These are phyloP conservation scores for Chaetomium sp. DNA, from an alignment of 2,329 filamentous ascomycete species.

Conservation along the genomic window DNA sequence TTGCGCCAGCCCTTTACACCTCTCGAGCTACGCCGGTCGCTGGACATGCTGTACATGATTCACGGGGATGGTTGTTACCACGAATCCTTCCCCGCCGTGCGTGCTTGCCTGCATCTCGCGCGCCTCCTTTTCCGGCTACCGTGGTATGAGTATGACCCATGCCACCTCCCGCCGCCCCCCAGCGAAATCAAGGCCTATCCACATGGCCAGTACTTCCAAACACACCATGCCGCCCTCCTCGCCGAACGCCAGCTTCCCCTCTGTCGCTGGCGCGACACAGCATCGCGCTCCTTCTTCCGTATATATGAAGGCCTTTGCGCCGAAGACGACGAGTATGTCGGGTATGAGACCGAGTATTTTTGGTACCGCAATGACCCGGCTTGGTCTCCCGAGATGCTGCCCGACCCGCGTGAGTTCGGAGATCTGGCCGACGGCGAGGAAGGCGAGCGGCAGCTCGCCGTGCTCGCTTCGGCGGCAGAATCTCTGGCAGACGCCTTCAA, in stretches of 20 bases:
- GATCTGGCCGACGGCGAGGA: conserved; percentile 6
- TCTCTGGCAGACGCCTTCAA: conserved; percentile 5
- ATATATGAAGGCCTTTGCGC: conserved; percentile 6
- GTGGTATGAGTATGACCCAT: conserved; percentile 4
- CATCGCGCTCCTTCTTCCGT: conserved; percentile 11
- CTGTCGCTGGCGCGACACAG: conserved; percentile 14
- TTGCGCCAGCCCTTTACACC: conserved; percentile 13
- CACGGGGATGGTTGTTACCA: neutral
- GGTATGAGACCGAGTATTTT: conserved; percentile 17
- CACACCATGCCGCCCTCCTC: conserved; percentile 4
- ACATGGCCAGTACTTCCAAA: neutral
- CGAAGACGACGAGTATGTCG: conserved; percentile 5
- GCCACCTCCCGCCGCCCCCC: conserved; percentile 7
- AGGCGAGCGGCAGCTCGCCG: conserved; percentile 14
- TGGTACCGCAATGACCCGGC: conserved; percentile 12
- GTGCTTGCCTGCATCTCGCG: conserved; percentile 11
- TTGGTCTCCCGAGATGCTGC: conserved; percentile 13
- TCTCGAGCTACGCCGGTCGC: conserved; percentile 5
- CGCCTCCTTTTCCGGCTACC: conserved; percentile 10
- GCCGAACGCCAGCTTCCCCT: conserved; percentile 2
- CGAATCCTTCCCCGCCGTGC: conserved; percentile 4
- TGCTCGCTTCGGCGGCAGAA: neutral
- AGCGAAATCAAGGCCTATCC: conserved; percentile 13
- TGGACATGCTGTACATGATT: neutral
- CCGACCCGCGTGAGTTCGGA: conserved; percentile 15